Evolutionary conservation across 2,329 filamentous ascomycete genomes (phyloP), one percentile per base, ranked within the genome.

Genomic region (Verticillium albo-atrum): DNA sequence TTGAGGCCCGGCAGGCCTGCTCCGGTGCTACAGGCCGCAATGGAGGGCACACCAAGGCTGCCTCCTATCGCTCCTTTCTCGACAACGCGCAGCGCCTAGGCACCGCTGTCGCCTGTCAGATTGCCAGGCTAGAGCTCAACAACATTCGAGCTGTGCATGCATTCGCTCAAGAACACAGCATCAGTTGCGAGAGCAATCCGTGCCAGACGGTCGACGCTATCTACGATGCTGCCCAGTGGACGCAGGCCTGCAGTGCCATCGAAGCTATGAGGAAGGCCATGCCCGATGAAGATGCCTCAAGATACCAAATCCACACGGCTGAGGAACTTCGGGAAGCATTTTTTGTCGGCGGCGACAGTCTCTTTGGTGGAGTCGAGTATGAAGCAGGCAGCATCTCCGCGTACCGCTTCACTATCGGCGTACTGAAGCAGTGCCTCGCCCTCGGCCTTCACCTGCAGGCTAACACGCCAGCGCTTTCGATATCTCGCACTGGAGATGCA

Each of bases 141-240:
- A 82, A 78, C 65, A 83, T 88, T 58, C 70, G 75, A 27, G 79
- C 78, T n/a, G 79, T 85, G 10, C 85, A 88, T 65, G 70, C 67
- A 0, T 80, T 88, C 61, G 82, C 83, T 0, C 67, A 68, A 5
- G 70, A 77, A 20, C 70, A 86, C 58, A 63, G 62, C 5, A 81
- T 85, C 32, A 68, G 72, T 12, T 78, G 82, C 65, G 84, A 87
- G 65, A 79, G 77, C 55, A 66, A 71, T 37, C 67, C 77, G 10
- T 80, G 82, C 63, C 73, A 78, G 26, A 88, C 85, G 0, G 76
- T 86, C 2, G 85, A 88, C 67, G 72, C 87, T 2, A 73, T 87
- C 32, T 87, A 85, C 66, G 81, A 85, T 60, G 60, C 72, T 20
- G 67, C 60, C 9, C 71, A 78, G 55, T 80, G 78, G 72, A 67